phyloP scores from a whole-genome alignment of 805 yeast genomes.

The Saturnispora hagleri region DNA sequence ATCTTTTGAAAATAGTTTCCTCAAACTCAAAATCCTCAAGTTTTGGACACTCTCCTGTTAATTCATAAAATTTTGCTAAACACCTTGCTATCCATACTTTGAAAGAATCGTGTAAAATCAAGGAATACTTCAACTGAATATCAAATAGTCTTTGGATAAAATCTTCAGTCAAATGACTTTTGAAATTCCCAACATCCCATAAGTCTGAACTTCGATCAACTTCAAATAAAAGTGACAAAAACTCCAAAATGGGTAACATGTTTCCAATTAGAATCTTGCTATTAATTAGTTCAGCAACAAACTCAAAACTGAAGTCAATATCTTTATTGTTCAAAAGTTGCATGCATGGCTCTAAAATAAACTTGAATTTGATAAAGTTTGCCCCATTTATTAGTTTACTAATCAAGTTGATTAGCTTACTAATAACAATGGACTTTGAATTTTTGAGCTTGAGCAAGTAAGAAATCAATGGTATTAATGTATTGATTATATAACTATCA shows the following conservation, averaged over 20 bases:
- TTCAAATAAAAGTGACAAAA: neutral
- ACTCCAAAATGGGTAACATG: neutral
- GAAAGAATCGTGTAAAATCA: slow-evolving; percentile 13
- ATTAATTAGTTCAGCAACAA: neutral
- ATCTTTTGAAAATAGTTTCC: slow-evolving; percentile 8
- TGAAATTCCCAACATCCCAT: slow-evolving; percentile 1
- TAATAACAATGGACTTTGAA: neutral
- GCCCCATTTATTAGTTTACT: neutral
- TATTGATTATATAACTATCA: slow-evolving; percentile 7
- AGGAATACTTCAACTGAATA: slow-evolving; percentile 10
- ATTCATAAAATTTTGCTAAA: slow-evolving; percentile 23
- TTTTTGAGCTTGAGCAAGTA: neutral
- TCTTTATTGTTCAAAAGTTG: neutral
- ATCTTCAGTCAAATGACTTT: neutral
- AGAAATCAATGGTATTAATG: slow-evolving; percentile 19
- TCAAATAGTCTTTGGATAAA: slow-evolving; percentile 17
- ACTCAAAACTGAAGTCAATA: neutral
- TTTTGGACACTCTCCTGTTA: slow-evolving; percentile 18
- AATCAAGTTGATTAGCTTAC: neutral
- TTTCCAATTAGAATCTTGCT: neutral
- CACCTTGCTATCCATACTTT: slow-evolving; percentile 27
- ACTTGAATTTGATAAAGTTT: neutral
- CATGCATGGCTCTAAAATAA: slow-evolving; percentile 2
- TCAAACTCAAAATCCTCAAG: slow-evolving; percentile 17
- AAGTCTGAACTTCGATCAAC: neutral